Base-by-base conservation (phyloP, 495 filamentous ascomycete genomes). In the Oidiodendron maius region DNA sequence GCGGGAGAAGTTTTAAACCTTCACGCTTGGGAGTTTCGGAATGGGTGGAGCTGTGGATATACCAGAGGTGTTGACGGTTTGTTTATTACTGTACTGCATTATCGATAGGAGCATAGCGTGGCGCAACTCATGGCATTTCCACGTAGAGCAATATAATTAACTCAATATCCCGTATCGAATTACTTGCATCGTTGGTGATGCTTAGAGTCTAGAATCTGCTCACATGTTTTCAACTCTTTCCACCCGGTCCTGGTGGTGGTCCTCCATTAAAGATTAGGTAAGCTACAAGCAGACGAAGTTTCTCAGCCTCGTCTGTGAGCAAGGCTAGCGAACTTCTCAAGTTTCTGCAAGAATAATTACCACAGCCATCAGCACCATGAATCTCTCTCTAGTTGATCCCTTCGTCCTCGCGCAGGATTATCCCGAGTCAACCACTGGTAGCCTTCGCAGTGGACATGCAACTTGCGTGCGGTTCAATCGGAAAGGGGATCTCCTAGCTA, bases 401-500 rank as follows among this genome's bases (percentile, higher is more conserved):
- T 86, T 87, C 61, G 77, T 87, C 56, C 86, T 97, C 35, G 86
- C 89, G 3, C 90, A 96, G 71, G 93, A 98, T 61, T 94, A 94
- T 59, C 93, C 93, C 36, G 94, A 97, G 57, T 77, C 83, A 20
- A 79, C 95, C 44, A 87, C 83, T 39, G 89, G 87, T 58, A 86
- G 83, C 40, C 82, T 98, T 39, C 84, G 90, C 76, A 82, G 71
- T 62, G 79, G 77, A 8, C 76, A 78, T 62, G 74, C 74, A 22
- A 82, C 74, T 57, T 78, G 71, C 58, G 62, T 96, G 37, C 86
- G 90, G 44, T 99, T 99, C 76, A 96, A 90, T 58, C 85, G 87
- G 63, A 86, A 81, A 62, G 93, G 93, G 58, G 90, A 97, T 63
- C 89, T 91, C 56, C 81, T 98, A 50, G 93, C 93, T 34, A 90